Evolutionary conservation across 176 grass and related monocot genomes (phyloP).

Genomic region (Musa beccarii): DNA sequence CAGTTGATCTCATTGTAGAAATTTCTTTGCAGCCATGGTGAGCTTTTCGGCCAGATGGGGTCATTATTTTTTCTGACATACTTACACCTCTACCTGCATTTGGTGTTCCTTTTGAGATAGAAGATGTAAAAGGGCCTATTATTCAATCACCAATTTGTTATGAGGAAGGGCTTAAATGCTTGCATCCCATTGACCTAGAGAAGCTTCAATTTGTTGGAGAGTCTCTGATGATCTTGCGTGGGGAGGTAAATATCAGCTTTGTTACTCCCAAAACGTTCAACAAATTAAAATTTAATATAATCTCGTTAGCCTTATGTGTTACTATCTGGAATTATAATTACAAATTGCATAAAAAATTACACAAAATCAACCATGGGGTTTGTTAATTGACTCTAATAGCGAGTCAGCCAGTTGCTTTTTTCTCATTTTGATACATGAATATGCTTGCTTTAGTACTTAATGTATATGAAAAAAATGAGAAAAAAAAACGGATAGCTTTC

Average conservation of each 20-base stretch:
- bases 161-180: conserved; percentile 51
- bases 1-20: conserved; percentile 77
- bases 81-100: conserved; percentile 85
- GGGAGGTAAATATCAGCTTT: conserved; percentile 44
- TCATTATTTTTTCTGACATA: conserved; percentile 96
- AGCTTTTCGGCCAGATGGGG: conserved; percentile 77
- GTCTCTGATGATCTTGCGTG: conserved; percentile 71
- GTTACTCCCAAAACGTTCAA: not conserved
- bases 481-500: not conserved
- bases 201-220: conserved; percentile 84
- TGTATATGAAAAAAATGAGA: not conserved
- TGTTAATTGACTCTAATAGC: not conserved
- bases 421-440: no score
- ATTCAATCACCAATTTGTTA: conserved; percentile 59
- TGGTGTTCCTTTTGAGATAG: conserved; percentile 92
- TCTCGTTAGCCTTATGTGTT: not conserved
- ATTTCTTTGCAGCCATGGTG: conserved; percentile 88
- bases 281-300: not conserved
- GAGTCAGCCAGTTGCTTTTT: no score
- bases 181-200: conserved; percentile 67
- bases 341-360: not conserved
- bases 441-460: not conserved
- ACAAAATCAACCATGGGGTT: not conserved
- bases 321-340: not conserved
- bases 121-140: conserved; percentile 70